Evolutionary conservation across 352 stramenopile genomes (phyloP).

Genomic region (Chrysophaeum taylorii): DNA sequence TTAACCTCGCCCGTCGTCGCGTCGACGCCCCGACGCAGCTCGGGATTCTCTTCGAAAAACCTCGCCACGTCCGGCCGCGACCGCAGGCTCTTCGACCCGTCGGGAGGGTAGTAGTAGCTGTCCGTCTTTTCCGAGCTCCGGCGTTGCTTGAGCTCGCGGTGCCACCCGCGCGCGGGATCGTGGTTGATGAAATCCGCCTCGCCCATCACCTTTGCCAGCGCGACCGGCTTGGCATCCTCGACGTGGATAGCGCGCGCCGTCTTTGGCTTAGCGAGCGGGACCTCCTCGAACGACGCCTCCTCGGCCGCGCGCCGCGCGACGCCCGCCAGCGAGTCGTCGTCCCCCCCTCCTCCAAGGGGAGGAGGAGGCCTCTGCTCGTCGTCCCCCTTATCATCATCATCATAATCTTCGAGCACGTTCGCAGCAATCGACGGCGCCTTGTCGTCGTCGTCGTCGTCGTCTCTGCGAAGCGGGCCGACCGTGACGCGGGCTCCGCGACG

Average conservation of each 20-base stretch:
- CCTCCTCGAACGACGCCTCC: not conserved
- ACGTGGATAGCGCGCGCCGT: not conserved
- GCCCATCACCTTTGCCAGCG: not conserved
- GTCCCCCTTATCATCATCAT: no score
- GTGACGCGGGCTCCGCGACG: not conserved
- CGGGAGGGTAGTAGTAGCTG: conserved; percentile 4
- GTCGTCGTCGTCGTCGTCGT: no score
- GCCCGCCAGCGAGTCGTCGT: not conserved
- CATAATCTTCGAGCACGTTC: no score
- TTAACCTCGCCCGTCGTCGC: not conserved
- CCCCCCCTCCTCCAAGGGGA: no score
- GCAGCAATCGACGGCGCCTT: no score
- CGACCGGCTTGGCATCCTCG: not conserved
- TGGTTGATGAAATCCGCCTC: not conserved
- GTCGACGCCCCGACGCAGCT: not conserved
- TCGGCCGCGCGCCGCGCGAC: not conserved
- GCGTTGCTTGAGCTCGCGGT: conserved; percentile 1
- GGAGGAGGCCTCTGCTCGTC: no score
- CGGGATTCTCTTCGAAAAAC: not conserved
- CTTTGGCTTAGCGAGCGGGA: not conserved
- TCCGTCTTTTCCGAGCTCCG: not conserved
- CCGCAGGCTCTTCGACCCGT: conserved; percentile 6
- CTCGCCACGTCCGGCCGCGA: conserved; percentile 1
- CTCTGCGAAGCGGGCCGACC: no score
- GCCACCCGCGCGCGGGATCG: conserved; percentile 4